Conservation (phyloP, 345 rosid genomes). For the Nasturtium officinale region DNA sequence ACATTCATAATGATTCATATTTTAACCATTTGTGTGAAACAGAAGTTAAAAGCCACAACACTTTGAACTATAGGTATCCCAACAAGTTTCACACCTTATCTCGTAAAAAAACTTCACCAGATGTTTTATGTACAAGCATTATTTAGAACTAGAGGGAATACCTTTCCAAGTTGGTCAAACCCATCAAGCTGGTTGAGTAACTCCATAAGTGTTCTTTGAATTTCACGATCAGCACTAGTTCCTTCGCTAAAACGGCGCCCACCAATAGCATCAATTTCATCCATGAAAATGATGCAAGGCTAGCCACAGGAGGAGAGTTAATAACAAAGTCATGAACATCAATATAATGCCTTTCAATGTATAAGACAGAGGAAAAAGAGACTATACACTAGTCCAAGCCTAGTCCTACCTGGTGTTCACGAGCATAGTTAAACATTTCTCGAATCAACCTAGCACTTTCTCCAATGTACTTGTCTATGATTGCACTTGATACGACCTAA, state of each 20-base stretch:
- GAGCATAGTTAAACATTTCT: conserved; percentile 97
- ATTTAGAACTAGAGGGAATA: conserved; percentile 34
- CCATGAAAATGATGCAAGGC: conserved; percentile 99
- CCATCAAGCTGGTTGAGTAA: conserved; percentile 98
- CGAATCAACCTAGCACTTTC: conserved; percentile 97
- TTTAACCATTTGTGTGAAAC: neutral
- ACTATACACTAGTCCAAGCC: neutral
- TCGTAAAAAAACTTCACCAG: neutral
- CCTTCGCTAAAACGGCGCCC: conserved; percentile 97
- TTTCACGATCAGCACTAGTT: conserved; percentile 98
- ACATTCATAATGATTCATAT: neutral
- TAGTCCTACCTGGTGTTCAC: conserved; percentile 86
- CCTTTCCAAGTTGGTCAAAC: conserved; percentile 95
- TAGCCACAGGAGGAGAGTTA: conserved; percentile 39
- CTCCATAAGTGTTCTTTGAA: conserved; percentile 97
- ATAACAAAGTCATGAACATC: neutral
- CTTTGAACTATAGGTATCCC: neutral
- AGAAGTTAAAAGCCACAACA: neutral
- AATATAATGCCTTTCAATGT: neutral
- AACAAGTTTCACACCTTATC: conserved; percentile 1
- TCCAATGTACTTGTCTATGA: conserved; percentile 93
- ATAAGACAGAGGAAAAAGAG: neutral
- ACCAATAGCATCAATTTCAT: conserved; percentile 98
- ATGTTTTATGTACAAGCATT: neutral
- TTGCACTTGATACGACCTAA: conserved; percentile 90